phyloP scores from a whole-genome alignment of 805 yeast genomes.

The Cephaloascus fragrans region DNA sequence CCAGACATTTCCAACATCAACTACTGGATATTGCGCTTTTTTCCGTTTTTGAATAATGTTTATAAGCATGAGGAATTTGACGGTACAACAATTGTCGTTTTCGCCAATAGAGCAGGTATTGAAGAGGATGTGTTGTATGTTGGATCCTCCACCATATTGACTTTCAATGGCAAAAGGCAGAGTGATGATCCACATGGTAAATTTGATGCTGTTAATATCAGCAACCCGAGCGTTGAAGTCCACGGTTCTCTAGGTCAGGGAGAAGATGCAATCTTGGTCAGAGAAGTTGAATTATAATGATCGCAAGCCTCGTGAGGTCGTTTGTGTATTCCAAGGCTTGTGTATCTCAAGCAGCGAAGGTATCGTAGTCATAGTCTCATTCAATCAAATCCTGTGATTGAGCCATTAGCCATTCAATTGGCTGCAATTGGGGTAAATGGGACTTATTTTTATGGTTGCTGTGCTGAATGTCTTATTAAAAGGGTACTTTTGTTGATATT shows the following conservation, averaged over 20 bases:
- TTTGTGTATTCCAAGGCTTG: too few species aligned
- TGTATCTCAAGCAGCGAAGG: too few species aligned
- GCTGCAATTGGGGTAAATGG: too few species aligned
- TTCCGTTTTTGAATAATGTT: conserved; percentile 39
- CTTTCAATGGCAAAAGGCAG: conserved; percentile 33
- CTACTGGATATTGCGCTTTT: conserved; percentile 69
- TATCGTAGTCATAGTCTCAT: too few species aligned
- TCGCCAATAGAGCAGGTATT: conserved; percentile 71
- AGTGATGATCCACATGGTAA: conserved; percentile 7
- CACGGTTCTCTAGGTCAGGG: conserved; percentile 54
- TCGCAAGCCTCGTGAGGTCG: too few species aligned
- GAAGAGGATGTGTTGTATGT: conserved; percentile 62
- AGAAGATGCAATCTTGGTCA: conserved; percentile 49
- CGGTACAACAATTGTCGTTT: conserved; percentile 26
- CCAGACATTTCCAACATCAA: conserved; percentile 44
- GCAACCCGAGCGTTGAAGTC: conserved; percentile 41
- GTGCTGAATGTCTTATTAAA: too few species aligned
- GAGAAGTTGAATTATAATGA: conserved; percentile 41
- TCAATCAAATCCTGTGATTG: too few species aligned
- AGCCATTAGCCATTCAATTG: too few species aligned
- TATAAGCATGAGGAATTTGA: background rate
- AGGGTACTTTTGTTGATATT: too few species aligned
- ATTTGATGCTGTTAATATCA: conserved; percentile 19
- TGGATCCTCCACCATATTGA: conserved; percentile 51
- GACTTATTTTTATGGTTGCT: too few species aligned